A percentile compares a stretch with the other conserved stretches of the same genome.
Evolutionary conservation across 495 filamentous ascomycete genomes (phyloP).

Genomic region (Xylaria palmicola): DNA sequence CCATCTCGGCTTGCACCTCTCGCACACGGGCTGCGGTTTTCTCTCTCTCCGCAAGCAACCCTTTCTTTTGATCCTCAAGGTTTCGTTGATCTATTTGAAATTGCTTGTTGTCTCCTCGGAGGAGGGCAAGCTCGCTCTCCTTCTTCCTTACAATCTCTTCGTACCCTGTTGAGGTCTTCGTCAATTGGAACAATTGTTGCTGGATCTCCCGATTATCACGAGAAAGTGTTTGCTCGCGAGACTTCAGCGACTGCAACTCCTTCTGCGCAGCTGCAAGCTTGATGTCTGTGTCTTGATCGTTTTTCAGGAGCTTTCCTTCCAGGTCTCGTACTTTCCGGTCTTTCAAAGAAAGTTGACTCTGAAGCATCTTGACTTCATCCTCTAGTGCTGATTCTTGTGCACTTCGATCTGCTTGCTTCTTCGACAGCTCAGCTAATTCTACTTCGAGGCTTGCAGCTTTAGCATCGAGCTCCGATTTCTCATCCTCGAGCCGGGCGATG

Average conservation of each 20-base stretch:
- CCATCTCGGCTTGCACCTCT: slow-evolving; percentile 82
- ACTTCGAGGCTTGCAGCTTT: slow-evolving; percentile 65
- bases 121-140: slow-evolving; percentile 85
- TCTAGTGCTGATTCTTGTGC: slow-evolving; percentile 69
- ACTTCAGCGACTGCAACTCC: slow-evolving; percentile 69
- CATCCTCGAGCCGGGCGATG: slow-evolving; percentile 77
- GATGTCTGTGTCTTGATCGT: slow-evolving; percentile 85
- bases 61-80: slow-evolving; percentile 72
- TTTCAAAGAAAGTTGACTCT: slow-evolving; percentile 86
- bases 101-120: slow-evolving; percentile 79
- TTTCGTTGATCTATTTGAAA: slow-evolving; percentile 71
- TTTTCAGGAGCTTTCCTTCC: slow-evolving; percentile 78
- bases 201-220: slow-evolving; percentile 83
- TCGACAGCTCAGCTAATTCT: slow-evolving; percentile 65
- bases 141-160: slow-evolving; percentile 91
- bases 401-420: slow-evolving; percentile 64
- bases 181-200: slow-evolving; percentile 81
- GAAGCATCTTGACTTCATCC: slow-evolving; percentile 85
- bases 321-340: slow-evolving; percentile 88
- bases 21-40: slow-evolving; percentile 73
- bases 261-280: slow-evolving; percentile 82
- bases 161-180: slow-evolving; percentile 87
- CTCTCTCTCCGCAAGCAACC: slow-evolving; percentile 72
- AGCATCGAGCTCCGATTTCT: slow-evolving; percentile 73
- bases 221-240: slow-evolving; percentile 69